These are phyloP conservation scores for Brasilioporus rufonigricans DNA, from an alignment of 768 basidiomycete species.

Conservation along the genomic window DNA sequence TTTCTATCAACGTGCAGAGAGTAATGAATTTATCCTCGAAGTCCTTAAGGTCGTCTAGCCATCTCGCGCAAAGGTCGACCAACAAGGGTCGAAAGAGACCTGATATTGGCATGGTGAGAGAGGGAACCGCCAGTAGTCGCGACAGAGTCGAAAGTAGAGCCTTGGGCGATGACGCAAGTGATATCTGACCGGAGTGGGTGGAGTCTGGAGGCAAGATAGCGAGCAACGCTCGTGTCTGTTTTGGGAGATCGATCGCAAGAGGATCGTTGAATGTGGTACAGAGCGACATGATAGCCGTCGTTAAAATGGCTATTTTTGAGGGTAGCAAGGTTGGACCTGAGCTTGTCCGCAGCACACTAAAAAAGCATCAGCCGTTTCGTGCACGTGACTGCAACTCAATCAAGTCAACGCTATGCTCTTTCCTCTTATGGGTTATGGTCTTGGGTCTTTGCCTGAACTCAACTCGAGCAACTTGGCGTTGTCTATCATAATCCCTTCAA, in stretches of 20 bases:
- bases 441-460: too few species aligned
- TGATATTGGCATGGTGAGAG: slow-evolving; percentile 62
- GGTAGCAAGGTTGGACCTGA: too few species aligned
- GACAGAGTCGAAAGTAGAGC: slow-evolving; percentile 58
- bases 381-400: slow-evolving; percentile 25
- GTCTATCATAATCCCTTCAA: too few species aligned
- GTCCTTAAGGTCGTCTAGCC: slow-evolving; percentile 58
- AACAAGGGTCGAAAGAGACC: slow-evolving; percentile 72
- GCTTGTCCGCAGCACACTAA: too few species aligned
- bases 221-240: slow-evolving; percentile 51
- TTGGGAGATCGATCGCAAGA: slow-evolving; percentile 53
- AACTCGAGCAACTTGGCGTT: too few species aligned
- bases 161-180: slow-evolving; percentile 36
- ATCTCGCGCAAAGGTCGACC: slow-evolving; percentile 76
- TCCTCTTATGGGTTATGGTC: too few species aligned
- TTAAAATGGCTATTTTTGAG: too few species aligned
- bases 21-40: slow-evolving; percentile 54
- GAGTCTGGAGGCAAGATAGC: slow-evolving; percentile 43
- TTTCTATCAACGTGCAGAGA: slow-evolving; percentile 61
- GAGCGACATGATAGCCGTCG: too few species aligned
- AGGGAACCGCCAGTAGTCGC: slow-evolving; percentile 54
- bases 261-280: slow-evolving; percentile 44
- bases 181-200: slow-evolving; percentile 37
- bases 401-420: too few species aligned
- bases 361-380: neutral